Evolutionary conservation across 2,329 filamentous ascomycete genomes (phyloP).

Genomic region (Penicillium corylophilum): DNA sequence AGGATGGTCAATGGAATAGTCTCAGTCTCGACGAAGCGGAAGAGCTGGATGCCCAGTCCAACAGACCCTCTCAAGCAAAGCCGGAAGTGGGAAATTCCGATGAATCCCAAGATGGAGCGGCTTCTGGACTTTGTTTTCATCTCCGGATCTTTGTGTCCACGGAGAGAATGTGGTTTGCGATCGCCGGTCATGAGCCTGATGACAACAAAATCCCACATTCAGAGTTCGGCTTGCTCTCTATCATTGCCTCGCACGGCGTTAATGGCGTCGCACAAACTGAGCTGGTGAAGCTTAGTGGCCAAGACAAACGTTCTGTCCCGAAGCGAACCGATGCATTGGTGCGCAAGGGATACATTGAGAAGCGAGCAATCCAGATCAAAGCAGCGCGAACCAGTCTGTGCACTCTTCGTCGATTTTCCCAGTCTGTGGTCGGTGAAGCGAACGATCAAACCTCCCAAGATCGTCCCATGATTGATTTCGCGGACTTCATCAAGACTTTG

Average conservation of each 20-base stretch:
- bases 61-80: not conserved
- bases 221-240: constrained; percentile 58
- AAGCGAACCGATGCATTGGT: constrained; percentile 57
- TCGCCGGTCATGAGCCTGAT: constrained; percentile 61
- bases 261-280: constrained; percentile 59
- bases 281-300: constrained; percentile 54
- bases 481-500: constrained; percentile 49
- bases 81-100: not conserved
- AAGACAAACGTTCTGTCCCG: constrained; percentile 66
- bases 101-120: constrained; percentile 2
- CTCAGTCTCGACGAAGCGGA: constrained; percentile 44
- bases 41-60: constrained; percentile 8
- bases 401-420: constrained; percentile 51
- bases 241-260: constrained; percentile 57
- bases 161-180: constrained; percentile 58
- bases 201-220: constrained; percentile 52
- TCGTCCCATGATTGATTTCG: constrained; percentile 46
- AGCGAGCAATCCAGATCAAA: constrained; percentile 50
- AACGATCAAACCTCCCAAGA: constrained; percentile 13
- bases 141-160: constrained; percentile 52
- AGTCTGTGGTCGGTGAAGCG: constrained; percentile 10
- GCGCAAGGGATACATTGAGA: constrained; percentile 62
- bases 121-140: not conserved
- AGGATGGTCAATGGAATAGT: constrained; percentile 41
- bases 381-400: constrained; percentile 57